Percentiles rank a stretch among this genome's conserved stretches.
These are phyloP conservation scores for Sordaria brevicollis DNA, from an alignment of 495 filamentous ascomycete genomes.

Conservation along the genomic window DNA sequence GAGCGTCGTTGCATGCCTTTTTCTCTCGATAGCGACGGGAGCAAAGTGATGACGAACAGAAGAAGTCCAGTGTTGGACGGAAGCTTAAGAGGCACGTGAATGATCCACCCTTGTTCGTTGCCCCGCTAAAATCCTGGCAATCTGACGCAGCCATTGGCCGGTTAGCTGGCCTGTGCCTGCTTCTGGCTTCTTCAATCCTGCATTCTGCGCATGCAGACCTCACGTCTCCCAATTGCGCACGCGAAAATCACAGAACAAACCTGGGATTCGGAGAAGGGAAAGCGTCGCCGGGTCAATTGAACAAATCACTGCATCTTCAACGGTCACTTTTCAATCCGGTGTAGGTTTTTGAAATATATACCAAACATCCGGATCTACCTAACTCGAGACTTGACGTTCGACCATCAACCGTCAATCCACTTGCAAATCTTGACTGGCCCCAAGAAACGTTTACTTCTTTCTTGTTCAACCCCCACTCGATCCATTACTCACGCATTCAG, in stretches of 20 bases:
- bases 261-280: slow-evolving; percentile 6
- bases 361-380: no score
- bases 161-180: slow-evolving; percentile 5
- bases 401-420: neutral
- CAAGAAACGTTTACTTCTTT: neutral
- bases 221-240: slow-evolving; percentile 18
- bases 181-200: slow-evolving; percentile 14
- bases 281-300: slow-evolving; percentile 18
- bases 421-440: neutral
- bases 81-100: slow-evolving; percentile 10
- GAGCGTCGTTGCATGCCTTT: neutral
- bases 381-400: neutral
- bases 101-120: slow-evolving; percentile 2
- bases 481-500: neutral
- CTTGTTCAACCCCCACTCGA: neutral
- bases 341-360: neutral
- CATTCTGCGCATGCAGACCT: slow-evolving; percentile 11
- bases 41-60: slow-evolving; percentile 10
- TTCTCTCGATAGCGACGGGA: neutral
- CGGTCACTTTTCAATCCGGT: neutral
- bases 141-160: slow-evolving; percentile 6
- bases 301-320: slow-evolving; percentile 9
- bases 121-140: slow-evolving; percentile 2
- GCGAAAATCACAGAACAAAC: no score
- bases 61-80: neutral